Evolutionary conservation across 1,284 basidiomycete species (phyloP), one percentile per base, ranked within the genome.

Genomic region (Paramarasmius palmivorus): DNA sequence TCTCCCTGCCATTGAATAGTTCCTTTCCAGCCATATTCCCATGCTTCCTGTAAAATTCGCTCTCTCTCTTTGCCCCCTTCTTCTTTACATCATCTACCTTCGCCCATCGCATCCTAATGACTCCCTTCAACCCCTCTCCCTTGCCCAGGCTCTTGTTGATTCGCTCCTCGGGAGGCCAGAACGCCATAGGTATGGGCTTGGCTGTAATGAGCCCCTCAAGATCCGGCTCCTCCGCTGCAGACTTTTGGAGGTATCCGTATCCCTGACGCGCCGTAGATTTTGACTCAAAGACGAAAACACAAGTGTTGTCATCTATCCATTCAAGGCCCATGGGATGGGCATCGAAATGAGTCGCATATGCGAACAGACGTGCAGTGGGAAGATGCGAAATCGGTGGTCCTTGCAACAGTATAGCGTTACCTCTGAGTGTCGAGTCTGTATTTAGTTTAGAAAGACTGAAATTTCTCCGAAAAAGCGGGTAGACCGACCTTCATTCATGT

Each of bases 241-340:
- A 71, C 63, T 83, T 85, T 53, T 75, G 74, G 22, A 91, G 74
- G 20, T 64, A 64, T 8, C 68, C 66, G 59, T 79, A 76, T 1
- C 81, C 88, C 1, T 68, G 61, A 7, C 77, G 78, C 8, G 88
- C 86, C 5, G 73, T 67, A 35, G 68, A 59, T 49, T 76, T 82
- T 22, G 81, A 68, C 10, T 78, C 69, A 63, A 90, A 92, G 45
- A 92, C 84, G 52, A 92, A 72, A 4, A 92, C 77, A 61, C 88
- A 91, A 25, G 86, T 88, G 25, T 73, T 84, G 69, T 92, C 90
- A 64, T 90, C 82, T 8, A 92, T 76, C 90, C 89, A 91, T 67
- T 92, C 88, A 8, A 90, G 70, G 2, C 77, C 85, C 54, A 89
- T 76, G 0, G 89, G 90, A 22, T 79, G 75, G 0, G 81, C 76